A percentile compares a stretch with the other conserved stretches of the same genome.
Conservation (phyloP, 306 rosid species). For the Glycine tomentella region DNA sequence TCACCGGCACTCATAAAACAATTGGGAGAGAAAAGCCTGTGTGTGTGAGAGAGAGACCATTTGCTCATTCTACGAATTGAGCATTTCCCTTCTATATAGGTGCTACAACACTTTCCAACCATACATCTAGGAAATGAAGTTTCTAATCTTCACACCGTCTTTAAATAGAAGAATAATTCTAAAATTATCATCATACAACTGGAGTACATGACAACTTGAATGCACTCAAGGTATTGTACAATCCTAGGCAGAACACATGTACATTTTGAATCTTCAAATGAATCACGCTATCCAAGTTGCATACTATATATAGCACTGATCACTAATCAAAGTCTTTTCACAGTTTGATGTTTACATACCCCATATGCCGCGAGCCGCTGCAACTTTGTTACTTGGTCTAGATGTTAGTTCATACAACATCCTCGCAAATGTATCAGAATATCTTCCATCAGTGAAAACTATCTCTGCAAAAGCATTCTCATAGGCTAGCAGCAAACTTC, state of each 20-base stretch:
- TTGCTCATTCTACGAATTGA: too few relatives aligned
- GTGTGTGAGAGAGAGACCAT: too few relatives aligned
- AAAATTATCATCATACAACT: constrained; percentile 18
- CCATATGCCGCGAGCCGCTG: constrained; percentile 94
- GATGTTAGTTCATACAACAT: constrained; percentile 91
- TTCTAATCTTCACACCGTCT: constrained; percentile 20
- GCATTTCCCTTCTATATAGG: too few relatives aligned
- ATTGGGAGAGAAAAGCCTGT: too few relatives aligned
- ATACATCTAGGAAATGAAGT: constrained; percentile 8
- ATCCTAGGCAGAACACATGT: constrained; percentile 35
- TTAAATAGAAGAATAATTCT: neutral
- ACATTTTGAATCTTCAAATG: constrained; percentile 47
- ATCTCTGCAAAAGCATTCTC: constrained; percentile 97
- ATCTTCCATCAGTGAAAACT: constrained; percentile 76
- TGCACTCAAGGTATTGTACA: constrained; percentile 20
- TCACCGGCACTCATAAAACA: too few relatives aligned
- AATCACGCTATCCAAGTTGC: constrained; percentile 14
- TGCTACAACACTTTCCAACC: neutral
- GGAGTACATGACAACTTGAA: constrained; percentile 7
- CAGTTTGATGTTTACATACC: constrained; percentile 71
- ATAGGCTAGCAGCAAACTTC: constrained; percentile 74
- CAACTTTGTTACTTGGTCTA: constrained; percentile 81
- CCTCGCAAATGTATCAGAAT: constrained; percentile 90
- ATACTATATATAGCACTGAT: constrained; percentile 25
- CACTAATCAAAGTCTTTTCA: neutral